phyloP scores from a whole-genome alignment of 768 basidiomycete species.

The Naganishia friedmannii region DNA sequence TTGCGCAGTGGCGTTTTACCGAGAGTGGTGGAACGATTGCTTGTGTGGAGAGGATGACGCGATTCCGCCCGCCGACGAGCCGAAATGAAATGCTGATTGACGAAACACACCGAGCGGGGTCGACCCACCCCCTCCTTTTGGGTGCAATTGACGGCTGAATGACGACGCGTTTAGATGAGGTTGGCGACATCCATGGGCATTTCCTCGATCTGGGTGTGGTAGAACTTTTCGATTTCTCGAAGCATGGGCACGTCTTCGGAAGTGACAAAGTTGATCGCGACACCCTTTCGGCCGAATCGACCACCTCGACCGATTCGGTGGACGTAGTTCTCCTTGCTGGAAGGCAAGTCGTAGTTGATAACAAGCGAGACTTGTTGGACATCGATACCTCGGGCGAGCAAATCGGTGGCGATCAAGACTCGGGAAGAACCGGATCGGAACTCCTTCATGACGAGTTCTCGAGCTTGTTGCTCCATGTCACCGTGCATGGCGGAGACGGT shows the following conservation, averaged over 20 bases:
- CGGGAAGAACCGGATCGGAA: conserved; percentile 84
- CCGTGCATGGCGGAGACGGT: conserved; percentile 78
- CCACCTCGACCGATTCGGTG: conserved; percentile 99
- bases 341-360: conserved; percentile 90
- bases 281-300: conserved; percentile 98
- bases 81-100: conserved; percentile 12
- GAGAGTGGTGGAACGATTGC: background rate
- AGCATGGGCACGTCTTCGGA: conserved; percentile 94
- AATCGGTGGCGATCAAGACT: conserved; percentile 91
- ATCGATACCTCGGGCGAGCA: conserved; percentile 97
- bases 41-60: background rate
- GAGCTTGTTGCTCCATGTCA: conserved; percentile 92
- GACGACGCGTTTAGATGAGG: conserved; percentile 65
- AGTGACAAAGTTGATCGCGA: conserved; percentile 93
- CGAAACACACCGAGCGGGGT: background rate
- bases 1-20: background rate
- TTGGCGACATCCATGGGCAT: conserved; percentile 93
- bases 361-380: conserved; percentile 96
- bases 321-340: conserved; percentile 83
- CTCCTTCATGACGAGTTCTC: conserved; percentile 94
- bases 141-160: background rate
- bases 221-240: conserved; percentile 98
- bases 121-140: conserved; percentile 14
- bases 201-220: conserved; percentile 73
- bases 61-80: background rate